Percentiles rank a stretch among this genome's conserved stretches.
Conservation (phyloP, 305 asterid genomes). For the Rubia balearica region DNA sequence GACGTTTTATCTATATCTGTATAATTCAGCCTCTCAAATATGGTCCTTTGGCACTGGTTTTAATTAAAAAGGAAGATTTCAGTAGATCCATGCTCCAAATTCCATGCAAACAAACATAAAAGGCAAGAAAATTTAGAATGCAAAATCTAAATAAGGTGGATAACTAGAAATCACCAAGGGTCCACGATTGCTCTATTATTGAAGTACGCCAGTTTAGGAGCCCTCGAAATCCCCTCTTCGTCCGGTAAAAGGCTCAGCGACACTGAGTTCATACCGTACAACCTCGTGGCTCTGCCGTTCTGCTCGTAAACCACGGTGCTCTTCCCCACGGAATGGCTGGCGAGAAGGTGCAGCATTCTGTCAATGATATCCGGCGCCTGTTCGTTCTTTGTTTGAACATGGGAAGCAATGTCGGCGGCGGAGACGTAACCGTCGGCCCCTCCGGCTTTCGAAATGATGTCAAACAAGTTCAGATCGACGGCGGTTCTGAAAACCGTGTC, state of each 20-base stretch:
- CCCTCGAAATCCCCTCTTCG: constrained; percentile 13
- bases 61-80: no score
- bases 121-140: no score
- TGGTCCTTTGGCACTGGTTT: no score
- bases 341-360: constrained; percentile 15
- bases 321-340: constrained; percentile 7
- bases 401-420: constrained; percentile 11
- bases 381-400: constrained; percentile 10
- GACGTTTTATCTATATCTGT: no score
- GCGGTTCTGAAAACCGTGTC: constrained; percentile 6
- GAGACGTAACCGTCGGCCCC: constrained; percentile 7
- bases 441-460: constrained; percentile 15
- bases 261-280: constrained; percentile 12
- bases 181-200: not conserved
- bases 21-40: no score
- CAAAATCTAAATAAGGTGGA: no score
- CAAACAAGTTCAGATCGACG: constrained; percentile 16
- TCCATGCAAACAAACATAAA: no score
- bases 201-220: not conserved
- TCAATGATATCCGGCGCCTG: constrained; percentile 9
- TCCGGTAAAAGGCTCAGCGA: constrained; percentile 12
- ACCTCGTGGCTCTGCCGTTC: not conserved
- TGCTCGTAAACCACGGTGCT: not conserved
- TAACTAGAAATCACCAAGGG: not conserved
- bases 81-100: no score